Evolutionary conservation across 495 filamentous ascomycete genomes (phyloP), one percentile per base, ranked within the genome.

Genomic region (Ascodesmis nigricans): DNA sequence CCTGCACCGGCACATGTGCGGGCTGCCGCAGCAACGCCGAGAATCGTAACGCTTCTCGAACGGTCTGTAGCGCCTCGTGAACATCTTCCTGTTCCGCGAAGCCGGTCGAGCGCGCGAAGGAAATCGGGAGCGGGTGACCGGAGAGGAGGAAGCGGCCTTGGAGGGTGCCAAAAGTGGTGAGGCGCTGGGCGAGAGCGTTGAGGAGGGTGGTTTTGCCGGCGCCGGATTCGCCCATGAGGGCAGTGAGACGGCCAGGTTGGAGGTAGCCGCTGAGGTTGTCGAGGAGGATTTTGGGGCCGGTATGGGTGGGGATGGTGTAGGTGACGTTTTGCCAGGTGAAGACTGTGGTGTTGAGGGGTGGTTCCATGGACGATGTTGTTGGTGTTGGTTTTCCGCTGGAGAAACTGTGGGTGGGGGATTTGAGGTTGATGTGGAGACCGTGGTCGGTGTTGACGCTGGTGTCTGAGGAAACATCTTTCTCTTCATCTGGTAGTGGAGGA

Each of bases 281-380:
- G 4, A 82, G 51, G 1, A 80, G 49, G 21, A 63, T 58, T 29
- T 60, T 62, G 39, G 71, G 57, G 1, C 69, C 66, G 21, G 59
- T 63, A 22, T 71, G 60, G 45, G 62, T 64, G 7, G 71, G 69
- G 26, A 82, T 75, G 1, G 61, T 70, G 44, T 87, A 91, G 47
- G 69, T 73, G 24, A 91, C 67, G 39, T 75, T 58, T 41, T 76
- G 69, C 70, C 73, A 90, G 0, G 78, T 84, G 42, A 90, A 72
- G 17, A 90, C 55, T n/a, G 50, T 61, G 8, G 67, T 65, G 31
- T 69, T 74, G 37, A 58, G 60, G 1, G 66, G 65, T 0, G 42
- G 40, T 0, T 53, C 52, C 1, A 58, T 44, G 9, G 48, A 37
- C 3, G 41, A 20, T 4, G 42, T 6, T n/a, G n/a, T n/a, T n/a